Evolutionary conservation across 306 rosid genomes (phyloP).

Genomic region (Casuarina cunninghamiana): DNA sequence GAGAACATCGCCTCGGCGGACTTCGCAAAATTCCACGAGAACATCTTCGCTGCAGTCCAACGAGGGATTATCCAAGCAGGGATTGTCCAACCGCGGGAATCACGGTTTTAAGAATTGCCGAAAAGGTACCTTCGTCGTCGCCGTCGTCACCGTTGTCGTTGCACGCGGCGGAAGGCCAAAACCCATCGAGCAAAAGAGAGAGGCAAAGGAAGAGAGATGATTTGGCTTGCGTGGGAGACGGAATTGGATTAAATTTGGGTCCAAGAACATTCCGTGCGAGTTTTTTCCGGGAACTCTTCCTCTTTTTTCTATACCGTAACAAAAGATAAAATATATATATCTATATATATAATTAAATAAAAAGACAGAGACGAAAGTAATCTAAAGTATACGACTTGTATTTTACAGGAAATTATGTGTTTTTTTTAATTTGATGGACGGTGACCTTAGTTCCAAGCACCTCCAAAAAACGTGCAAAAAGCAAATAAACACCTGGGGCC

Average conservation of each 20-base stretch:
- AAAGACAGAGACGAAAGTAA: not conserved
- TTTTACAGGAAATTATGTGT: too few relatives aligned
- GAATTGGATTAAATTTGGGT: not conserved
- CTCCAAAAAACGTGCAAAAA: too few relatives aligned
- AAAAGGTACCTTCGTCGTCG: conserved; percentile 9
- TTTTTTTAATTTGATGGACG: too few relatives aligned
- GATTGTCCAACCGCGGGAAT: not conserved
- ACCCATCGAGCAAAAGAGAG: conserved; percentile 34
- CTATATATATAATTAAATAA: not conserved
- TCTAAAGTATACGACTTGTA: not conserved
- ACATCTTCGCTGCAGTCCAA: conserved; percentile 45
- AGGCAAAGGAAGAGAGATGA: not conserved
- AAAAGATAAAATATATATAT: not conserved
- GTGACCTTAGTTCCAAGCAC: too few relatives aligned
- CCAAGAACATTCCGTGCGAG: not conserved
- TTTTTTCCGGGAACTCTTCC: not conserved
- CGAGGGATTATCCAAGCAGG: not conserved
- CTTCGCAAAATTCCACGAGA: conserved; percentile 84
- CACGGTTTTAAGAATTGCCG: conserved; percentile 28
- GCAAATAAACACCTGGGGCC: too few relatives aligned
- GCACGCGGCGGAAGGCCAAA: conserved; percentile 22
- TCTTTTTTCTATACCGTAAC: not conserved
- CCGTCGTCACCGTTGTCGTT: conserved; percentile 8
- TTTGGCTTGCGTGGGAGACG: not conserved
- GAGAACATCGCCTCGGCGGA: conserved; percentile 96